Percentiles rank a stretch among this genome's conserved stretches.
phyloP scores from a whole-genome alignment of 495 filamentous ascomycete species.

The Amniculicola lignicola region DNA sequence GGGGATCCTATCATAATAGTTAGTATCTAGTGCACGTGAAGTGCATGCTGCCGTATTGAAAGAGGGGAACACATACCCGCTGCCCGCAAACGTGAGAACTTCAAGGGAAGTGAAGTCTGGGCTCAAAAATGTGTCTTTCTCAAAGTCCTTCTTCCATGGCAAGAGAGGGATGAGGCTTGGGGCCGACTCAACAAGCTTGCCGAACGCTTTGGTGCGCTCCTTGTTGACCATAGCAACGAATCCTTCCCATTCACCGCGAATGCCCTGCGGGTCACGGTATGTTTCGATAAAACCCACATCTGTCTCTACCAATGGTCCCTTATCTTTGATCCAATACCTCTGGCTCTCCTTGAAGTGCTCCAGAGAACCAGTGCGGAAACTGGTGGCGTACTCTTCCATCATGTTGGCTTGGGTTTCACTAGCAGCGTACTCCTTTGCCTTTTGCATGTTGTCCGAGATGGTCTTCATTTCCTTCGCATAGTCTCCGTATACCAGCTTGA shows the following conservation, averaged over 20 bases:
- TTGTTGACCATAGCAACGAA: constrained; percentile 77
- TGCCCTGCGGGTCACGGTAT: constrained; percentile 88
- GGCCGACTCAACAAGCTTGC: constrained; percentile 74
- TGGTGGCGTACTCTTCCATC: constrained; percentile 76
- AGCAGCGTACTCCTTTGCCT: constrained; percentile 70
- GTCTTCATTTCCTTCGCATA: constrained; percentile 75
- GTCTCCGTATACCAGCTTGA: constrained; percentile 81
- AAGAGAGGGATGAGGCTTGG: constrained; percentile 80
- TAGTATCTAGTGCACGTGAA: neutral
- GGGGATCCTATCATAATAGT: constrained; percentile 57
- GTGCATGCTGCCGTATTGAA: neutral
- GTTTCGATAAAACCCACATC: constrained; percentile 97
- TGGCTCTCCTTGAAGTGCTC: constrained; percentile 88
- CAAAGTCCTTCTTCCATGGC: constrained; percentile 84
- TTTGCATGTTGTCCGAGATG: constrained; percentile 65
- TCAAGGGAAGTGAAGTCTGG: constrained; percentile 76
- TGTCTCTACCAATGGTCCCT: constrained; percentile 81
- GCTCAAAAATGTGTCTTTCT: constrained; percentile 90
- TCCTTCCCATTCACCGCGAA: constrained; percentile 96
- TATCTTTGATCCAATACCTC: constrained; percentile 87
- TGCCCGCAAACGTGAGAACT: constrained; percentile 66
- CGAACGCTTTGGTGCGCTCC: constrained; percentile 88
- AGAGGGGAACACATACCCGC: constrained; percentile 44
- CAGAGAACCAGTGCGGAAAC: constrained; percentile 81
- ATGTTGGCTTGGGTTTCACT: constrained; percentile 85